Evolutionary conservation across 2,329 filamentous ascomycete species (phyloP).

Genomic region (Stagonosporopsis tanaceti): DNA sequence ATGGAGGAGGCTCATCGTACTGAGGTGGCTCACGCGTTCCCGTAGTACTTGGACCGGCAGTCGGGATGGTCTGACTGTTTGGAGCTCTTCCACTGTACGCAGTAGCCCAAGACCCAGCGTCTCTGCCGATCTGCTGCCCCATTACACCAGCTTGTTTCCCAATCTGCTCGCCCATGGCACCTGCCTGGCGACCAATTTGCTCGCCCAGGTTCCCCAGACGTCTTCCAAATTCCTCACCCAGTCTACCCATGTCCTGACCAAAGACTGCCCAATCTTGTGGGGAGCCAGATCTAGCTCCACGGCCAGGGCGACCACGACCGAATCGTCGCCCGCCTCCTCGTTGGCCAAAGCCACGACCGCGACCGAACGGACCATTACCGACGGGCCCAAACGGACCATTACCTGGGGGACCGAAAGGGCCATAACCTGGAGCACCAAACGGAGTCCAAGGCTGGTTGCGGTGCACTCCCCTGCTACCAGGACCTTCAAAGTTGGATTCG

Average conservation of each 20-base stretch:
- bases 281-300: conserved; percentile 9
- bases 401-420: conserved; percentile 20
- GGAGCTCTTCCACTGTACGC: conserved; percentile 8
- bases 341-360: neutral
- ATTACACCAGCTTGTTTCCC: conserved; percentile 35
- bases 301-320: conserved; percentile 2
- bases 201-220: conserved; percentile 5
- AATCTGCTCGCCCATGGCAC: conserved; percentile 37
- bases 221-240: conserved; percentile 41
- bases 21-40: conserved; percentile 9
- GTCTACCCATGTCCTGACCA: conserved; percentile 32
- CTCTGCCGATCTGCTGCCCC: conserved; percentile 30
- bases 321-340: neutral
- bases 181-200: conserved; percentile 30
- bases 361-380: conserved; percentile 15
- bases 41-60: conserved; percentile 14
- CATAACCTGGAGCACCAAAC: conserved; percentile 21
- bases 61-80: neutral
- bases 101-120: conserved; percentile 9
- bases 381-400: conserved; percentile 19
- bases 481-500: neutral
- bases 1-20: conserved; percentile 29
- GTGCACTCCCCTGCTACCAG: conserved; percentile 4
- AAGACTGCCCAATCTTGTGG: conserved; percentile 25
- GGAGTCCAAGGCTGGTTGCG: conserved; percentile 24